A percentile compares a stretch with the other conserved stretches of the same genome.
phyloP scores from a whole-genome alignment of 1,284 basidiomycete genomes.

The Laetiporus sulphureus region DNA sequence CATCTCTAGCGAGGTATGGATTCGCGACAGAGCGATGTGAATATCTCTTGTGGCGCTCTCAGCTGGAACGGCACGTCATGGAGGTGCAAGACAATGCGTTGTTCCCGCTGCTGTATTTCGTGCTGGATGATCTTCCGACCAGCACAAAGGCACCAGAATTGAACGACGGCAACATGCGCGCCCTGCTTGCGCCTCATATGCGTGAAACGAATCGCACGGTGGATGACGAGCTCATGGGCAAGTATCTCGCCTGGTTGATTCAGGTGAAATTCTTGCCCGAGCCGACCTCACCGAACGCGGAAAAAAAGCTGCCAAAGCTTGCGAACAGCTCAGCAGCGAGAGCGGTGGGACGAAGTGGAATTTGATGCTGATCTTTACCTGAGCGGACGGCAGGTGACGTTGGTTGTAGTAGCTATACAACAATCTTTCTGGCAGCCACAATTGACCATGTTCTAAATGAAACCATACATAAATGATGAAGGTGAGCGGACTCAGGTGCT shows the following conservation, averaged over 20 bases:
- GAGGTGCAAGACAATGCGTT: slow-evolving; percentile 93
- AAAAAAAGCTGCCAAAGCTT: slow-evolving; percentile 41
- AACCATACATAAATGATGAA: too few species aligned
- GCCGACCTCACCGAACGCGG: slow-evolving; percentile 36
- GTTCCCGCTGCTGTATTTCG: slow-evolving; percentile 96
- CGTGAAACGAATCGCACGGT: slow-evolving; percentile 59
- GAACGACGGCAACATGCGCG: slow-evolving; percentile 80
- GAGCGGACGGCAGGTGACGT: too few species aligned
- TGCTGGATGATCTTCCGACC: slow-evolving; percentile 94
- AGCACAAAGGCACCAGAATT: slow-evolving; percentile 93
- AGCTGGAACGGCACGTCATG: slow-evolving; percentile 93
- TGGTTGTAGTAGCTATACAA: too few species aligned
- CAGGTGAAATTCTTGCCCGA: slow-evolving; percentile 78
- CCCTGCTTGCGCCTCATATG: slow-evolving; percentile 49
- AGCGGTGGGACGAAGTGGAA: slow-evolving; percentile 44
- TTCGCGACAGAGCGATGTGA: slow-evolving; percentile 78
- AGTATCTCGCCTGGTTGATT: slow-evolving; percentile 94
- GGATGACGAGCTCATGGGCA: slow-evolving; percentile 70
- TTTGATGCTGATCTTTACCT: slow-evolving; percentile 7
- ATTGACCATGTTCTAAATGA: too few species aligned
- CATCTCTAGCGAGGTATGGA: slow-evolving; percentile 73
- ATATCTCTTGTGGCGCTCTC: slow-evolving; percentile 89
- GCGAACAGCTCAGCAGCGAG: slow-evolving; percentile 24
- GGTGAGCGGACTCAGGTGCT: too few species aligned
- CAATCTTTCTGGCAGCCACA: too few species aligned